A percentile compares a stretch with the other conserved stretches of the same genome.
Conservation (phyloP, 2,329 filamentous ascomycete genomes). For the Aspergillus sclerotialis region DNA sequence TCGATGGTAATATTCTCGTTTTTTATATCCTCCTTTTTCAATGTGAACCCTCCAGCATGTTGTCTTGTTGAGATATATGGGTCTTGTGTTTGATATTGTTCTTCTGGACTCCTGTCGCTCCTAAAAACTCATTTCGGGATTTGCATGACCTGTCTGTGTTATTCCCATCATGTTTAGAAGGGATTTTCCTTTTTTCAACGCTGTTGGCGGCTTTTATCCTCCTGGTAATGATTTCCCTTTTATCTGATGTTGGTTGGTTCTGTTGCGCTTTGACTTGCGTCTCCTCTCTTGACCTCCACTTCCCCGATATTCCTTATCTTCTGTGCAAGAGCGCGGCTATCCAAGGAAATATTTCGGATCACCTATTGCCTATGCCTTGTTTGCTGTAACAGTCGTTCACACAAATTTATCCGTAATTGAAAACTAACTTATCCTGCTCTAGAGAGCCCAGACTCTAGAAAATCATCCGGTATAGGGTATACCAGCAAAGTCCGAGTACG, state of each 20-base stretch:
- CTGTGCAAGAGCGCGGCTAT: no score
- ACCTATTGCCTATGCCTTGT: background rate
- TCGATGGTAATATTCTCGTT: slow-evolving; percentile 37
- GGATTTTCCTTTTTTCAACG: slow-evolving; percentile 31
- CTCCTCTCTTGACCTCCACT: slow-evolving; percentile 7
- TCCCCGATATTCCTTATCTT: no score
- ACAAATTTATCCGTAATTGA: no score
- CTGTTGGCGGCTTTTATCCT: slow-evolving; percentile 32
- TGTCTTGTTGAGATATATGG: slow-evolving; percentile 3
- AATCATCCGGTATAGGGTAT: slow-evolving; percentile 45
- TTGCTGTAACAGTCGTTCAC: background rate
- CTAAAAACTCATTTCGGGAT: slow-evolving; percentile 3
- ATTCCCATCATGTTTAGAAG: slow-evolving; percentile 32
- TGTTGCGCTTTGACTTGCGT: slow-evolving; percentile 1
- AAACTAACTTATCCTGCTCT: no score
- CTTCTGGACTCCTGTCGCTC: background rate
- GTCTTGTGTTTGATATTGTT: background rate
- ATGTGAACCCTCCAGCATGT: slow-evolving; percentile 7
- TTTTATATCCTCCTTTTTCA: slow-evolving; percentile 9
- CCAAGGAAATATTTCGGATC: background rate
- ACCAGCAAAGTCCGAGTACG: slow-evolving; percentile 75
- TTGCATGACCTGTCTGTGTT: slow-evolving; percentile 8
- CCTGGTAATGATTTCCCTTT: slow-evolving; percentile 31
- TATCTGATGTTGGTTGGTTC: slow-evolving; percentile 5
- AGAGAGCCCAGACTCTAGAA: slow-evolving; percentile 33